These are phyloP conservation scores for Candida corydali DNA, from an alignment of 805 yeast genomes.

Conservation along the genomic window DNA sequence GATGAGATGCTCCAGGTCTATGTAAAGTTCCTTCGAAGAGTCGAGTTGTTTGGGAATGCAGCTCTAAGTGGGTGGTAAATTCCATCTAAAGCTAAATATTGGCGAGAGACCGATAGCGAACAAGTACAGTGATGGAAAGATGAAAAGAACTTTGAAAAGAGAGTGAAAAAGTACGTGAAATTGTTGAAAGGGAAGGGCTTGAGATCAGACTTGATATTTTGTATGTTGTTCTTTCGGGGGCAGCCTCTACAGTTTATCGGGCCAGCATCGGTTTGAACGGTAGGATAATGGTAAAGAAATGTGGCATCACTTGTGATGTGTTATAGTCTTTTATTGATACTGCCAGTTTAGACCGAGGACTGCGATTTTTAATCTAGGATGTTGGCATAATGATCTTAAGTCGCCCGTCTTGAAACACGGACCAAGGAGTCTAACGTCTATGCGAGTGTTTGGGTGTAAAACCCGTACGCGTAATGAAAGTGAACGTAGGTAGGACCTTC, in stretches of 20 bases:
- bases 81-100: slow-evolving; percentile 3
- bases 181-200: not conserved
- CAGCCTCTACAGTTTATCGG: slow-evolving; percentile 8
- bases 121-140: slow-evolving; percentile 15
- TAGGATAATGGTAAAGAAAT: slow-evolving; percentile 25
- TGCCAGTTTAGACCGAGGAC: slow-evolving; percentile 23
- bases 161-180: slow-evolving; percentile 6
- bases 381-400: slow-evolving; percentile 18
- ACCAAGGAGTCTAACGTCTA: slow-evolving; percentile 41
- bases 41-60: not conserved
- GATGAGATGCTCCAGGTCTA: not conserved
- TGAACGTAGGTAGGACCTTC: slow-evolving; percentile 34
- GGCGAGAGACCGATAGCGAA: slow-evolving; percentile 5
- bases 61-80: slow-evolving; percentile 1
- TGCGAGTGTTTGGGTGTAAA: slow-evolving; percentile 39
- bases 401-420: slow-evolving; percentile 39
- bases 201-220: not conserved
- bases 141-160: slow-evolving; percentile 24
- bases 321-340: slow-evolving; percentile 21
- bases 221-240: not conserved
- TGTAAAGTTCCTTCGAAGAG: not conserved
- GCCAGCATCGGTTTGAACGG: slow-evolving; percentile 36
- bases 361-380: slow-evolving; percentile 33
- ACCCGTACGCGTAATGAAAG: slow-evolving; percentile 39
- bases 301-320: slow-evolving; percentile 26